Percentiles rank a stretch among this genome's conserved stretches.
Conservation (phyloP, 441 rosid genomes). For the Metrosideros polymorpha region DNA sequence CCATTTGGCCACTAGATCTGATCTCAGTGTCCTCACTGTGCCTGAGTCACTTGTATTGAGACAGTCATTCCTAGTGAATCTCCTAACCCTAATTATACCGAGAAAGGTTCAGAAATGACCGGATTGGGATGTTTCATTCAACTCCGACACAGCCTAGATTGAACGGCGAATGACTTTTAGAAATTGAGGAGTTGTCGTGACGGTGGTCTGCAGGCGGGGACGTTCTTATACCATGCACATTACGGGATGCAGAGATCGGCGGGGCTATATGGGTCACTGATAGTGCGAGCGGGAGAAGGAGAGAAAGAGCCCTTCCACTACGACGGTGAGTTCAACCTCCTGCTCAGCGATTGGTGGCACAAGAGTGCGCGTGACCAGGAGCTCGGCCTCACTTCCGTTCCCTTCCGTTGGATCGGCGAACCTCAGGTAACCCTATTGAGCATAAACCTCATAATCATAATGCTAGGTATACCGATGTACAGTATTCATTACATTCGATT, state of each 20-base stretch:
- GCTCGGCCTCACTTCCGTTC: slow-evolving; percentile 4
- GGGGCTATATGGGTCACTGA: slow-evolving; percentile 3
- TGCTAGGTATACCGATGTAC: neutral
- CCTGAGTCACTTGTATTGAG: neutral
- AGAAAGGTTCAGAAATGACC: neutral
- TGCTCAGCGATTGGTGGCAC: slow-evolving; percentile 23
- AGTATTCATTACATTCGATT: neutral
- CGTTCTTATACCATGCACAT: slow-evolving; percentile 17
- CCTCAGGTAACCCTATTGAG: slow-evolving; percentile 4
- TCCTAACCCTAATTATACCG: neutral
- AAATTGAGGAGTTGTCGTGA: neutral
- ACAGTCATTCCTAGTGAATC: neutral
- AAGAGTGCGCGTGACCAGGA: slow-evolving; percentile 13
- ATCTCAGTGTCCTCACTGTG: neutral
- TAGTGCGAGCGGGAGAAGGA: neutral
- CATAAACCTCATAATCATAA: neutral
- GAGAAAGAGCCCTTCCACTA: slow-evolving; percentile 11
- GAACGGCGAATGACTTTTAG: no score
- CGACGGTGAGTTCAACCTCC: neutral
- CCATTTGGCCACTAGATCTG: neutral
- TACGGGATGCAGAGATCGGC: slow-evolving; percentile 19
- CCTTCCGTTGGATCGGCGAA: slow-evolving; percentile 14
- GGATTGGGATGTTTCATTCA: neutral
- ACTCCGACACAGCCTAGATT: neutral
- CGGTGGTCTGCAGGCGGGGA: slow-evolving; percentile 3